These are phyloP conservation scores for Agaricus blazei DNA, from an alignment of 768 basidiomycete species.

Conservation along the genomic window DNA sequence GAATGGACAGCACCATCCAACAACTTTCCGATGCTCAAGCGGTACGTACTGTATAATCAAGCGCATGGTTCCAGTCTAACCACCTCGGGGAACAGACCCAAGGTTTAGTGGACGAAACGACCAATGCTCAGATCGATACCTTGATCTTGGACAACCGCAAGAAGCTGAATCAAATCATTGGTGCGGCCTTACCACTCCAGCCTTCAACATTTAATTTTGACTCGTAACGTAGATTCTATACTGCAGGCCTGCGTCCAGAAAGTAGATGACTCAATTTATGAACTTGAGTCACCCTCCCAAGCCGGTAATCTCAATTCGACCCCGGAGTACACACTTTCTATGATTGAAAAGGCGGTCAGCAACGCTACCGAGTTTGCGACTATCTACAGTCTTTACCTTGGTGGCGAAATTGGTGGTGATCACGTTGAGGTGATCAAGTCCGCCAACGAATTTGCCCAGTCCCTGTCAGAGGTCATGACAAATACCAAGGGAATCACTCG, in stretches of 20 bases:
- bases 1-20: constrained; percentile 88
- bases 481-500: constrained; percentile 96
- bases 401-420: constrained; percentile 84
- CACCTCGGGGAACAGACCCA: constrained; percentile 53
- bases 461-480: constrained; percentile 84
- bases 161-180: constrained; percentile 96
- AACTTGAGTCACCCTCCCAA: constrained; percentile 92
- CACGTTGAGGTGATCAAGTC: constrained; percentile 98
- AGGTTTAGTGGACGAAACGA: constrained; percentile 82
- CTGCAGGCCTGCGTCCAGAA: constrained; percentile 95
- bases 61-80: constrained; percentile 2
- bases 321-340: constrained; percentile 95
- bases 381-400: constrained; percentile 86
- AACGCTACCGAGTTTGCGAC: constrained; percentile 96
- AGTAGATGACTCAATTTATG: constrained; percentile 96
- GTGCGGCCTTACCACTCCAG: constrained; percentile 29
- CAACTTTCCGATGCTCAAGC: constrained; percentile 84
- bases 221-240: constrained; percentile 74
- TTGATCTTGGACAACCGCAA: constrained; percentile 96
- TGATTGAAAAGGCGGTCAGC: constrained; percentile 95
- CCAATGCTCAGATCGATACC: constrained; percentile 95
- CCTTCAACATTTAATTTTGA: constrained; percentile 10
- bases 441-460: constrained; percentile 94
- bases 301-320: constrained; percentile 96
- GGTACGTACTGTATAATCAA: constrained; percentile 34